Evolutionary conservation across 441 rosid species (phyloP).

Genomic region (Croton setiger): DNA sequence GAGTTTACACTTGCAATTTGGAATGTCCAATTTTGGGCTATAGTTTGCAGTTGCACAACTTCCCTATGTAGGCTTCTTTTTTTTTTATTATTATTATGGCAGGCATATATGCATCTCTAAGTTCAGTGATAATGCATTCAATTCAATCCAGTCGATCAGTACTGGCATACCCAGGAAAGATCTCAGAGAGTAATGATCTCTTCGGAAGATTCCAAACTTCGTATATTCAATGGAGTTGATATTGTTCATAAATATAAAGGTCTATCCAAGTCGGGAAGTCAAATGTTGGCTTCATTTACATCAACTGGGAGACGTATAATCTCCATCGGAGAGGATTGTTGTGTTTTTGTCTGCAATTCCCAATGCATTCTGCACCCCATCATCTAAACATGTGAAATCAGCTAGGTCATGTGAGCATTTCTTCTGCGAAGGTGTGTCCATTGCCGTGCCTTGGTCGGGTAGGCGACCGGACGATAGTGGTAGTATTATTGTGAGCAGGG

Average conservation of each 20-base stretch:
- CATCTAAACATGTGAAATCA: slow-evolving; percentile 44
- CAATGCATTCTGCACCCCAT: slow-evolving; percentile 27
- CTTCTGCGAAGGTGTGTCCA: slow-evolving; percentile 52
- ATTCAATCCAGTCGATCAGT: slow-evolving; percentile 52
- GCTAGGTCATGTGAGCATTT: slow-evolving; percentile 66
- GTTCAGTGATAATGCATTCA: slow-evolving; percentile 43
- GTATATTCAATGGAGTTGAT: slow-evolving; percentile 48
- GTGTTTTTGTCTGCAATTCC: slow-evolving; percentile 70
- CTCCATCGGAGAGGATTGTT: slow-evolving; percentile 75
- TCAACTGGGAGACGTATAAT: slow-evolving; percentile 67
- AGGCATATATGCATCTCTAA: neutral
- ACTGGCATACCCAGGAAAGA: slow-evolving; percentile 47
- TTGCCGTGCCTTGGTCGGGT: slow-evolving; percentile 65
- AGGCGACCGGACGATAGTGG: slow-evolving; percentile 14
- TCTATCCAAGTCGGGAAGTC: slow-evolving; percentile 56
- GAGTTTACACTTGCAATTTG: no score
- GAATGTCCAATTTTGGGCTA: no score
- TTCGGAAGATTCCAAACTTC: slow-evolving; percentile 73
- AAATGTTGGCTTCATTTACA: slow-evolving; percentile 73
- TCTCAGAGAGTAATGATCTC: slow-evolving; percentile 58
- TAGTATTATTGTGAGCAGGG: neutral
- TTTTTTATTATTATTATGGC: no score
- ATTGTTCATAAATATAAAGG: slow-evolving; percentile 65
- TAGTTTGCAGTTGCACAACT: no score
- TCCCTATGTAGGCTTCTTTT: no score